Conservation (phyloP, 768 basidiomycete genomes). For the Tylopilus felleus region DNA sequence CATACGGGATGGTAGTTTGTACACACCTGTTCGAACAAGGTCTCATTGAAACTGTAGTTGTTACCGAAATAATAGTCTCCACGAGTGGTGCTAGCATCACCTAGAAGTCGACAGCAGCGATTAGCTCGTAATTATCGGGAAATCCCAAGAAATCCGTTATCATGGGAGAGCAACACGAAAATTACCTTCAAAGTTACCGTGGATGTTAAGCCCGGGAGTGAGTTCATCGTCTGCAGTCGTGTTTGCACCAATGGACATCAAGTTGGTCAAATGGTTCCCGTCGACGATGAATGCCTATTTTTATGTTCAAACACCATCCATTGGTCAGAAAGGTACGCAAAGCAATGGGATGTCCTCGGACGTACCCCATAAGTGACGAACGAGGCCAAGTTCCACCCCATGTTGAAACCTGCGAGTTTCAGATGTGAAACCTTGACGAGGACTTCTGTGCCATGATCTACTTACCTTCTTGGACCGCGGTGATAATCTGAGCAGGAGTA, state of each 20-base stretch:
- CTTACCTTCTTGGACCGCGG: conserved; percentile 22
- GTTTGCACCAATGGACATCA: conserved; percentile 28
- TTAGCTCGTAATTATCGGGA: background rate
- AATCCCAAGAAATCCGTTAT: background rate
- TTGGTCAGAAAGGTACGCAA: background rate
- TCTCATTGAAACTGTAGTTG: conserved; percentile 27
- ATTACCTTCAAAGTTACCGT: conserved; percentile 25
- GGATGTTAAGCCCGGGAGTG: conserved; percentile 20
- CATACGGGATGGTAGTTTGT: background rate
- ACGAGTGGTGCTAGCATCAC: conserved; percentile 25
- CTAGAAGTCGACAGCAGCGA: background rate
- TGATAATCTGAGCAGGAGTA: conserved; percentile 23
- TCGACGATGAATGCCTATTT: conserved; percentile 24
- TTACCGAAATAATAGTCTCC: conserved; percentile 26
- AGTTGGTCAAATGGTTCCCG: conserved; percentile 27
- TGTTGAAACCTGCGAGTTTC: conserved; percentile 19
- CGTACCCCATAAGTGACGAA: conserved; percentile 24
- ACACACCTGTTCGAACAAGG: conserved; percentile 19
- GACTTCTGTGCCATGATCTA: too few species aligned
- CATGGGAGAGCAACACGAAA: background rate
- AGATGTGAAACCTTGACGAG: background rate
- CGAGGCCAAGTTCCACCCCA: conserved; percentile 20
- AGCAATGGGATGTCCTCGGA: background rate
- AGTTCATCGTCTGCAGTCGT: conserved; percentile 9
- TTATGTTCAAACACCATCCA: background rate